phyloP scores from a whole-genome alignment of 768 basidiomycete species.

The Peribolospora baueri region DNA sequence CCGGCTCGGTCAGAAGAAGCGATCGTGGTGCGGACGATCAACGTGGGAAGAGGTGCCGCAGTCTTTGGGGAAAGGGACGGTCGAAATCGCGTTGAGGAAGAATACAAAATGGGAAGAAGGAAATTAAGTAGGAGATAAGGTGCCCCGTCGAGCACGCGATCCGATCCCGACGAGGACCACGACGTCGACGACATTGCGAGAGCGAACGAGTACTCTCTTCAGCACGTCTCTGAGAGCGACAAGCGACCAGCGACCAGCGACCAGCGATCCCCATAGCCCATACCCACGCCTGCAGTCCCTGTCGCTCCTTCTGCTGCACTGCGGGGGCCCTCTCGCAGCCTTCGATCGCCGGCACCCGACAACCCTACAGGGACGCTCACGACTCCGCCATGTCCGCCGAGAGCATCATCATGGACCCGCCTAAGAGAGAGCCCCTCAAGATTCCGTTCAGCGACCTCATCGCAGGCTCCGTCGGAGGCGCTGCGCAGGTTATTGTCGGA shows the following conservation, averaged over 20 bases:
- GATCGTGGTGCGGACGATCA: background rate
- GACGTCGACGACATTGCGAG: background rate
- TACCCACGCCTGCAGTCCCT: too few relatives aligned
- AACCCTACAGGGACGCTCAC: too few relatives aligned
- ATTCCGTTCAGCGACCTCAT: conserved; percentile 26
- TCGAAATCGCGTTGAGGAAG: background rate
- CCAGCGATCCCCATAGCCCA: too few relatives aligned
- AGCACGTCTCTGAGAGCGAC: background rate
- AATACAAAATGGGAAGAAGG: background rate
- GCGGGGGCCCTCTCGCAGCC: too few relatives aligned
- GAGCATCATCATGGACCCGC: background rate
- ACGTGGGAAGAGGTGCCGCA: background rate
- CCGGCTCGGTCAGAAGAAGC: background rate
- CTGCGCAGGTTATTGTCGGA: conserved; percentile 81
- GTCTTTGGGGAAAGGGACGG: background rate
- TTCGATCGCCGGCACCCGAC: too few relatives aligned
- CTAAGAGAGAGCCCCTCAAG: conserved; percentile 5
- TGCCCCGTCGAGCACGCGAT: background rate
- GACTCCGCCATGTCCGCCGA: too few relatives aligned
- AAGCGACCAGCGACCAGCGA: too few relatives aligned
- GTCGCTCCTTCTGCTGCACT: too few relatives aligned
- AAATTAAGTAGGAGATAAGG: background rate
- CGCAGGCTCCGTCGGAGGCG: conserved; percentile 73
- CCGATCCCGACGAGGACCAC: background rate
- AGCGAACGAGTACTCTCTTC: conserved; percentile 9